Evolutionary conservation across 345 rosid species (phyloP).

Genomic region (Lepidium aucheri): DNA sequence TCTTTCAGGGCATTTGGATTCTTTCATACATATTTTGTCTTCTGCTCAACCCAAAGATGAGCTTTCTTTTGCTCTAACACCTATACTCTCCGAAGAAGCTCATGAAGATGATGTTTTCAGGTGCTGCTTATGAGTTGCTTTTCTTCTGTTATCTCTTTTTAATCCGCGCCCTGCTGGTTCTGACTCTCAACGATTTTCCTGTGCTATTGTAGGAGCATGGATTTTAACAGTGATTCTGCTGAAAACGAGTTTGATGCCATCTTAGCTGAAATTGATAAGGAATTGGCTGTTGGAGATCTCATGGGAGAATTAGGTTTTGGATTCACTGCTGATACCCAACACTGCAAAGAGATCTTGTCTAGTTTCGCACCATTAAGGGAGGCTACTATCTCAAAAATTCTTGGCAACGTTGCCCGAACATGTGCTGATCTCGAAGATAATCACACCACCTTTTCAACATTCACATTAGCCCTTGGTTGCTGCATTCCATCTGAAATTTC

Average conservation of each 20-base stretch:
- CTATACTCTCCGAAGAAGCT: conserved; percentile 54
- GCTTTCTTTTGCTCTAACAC: conserved; percentile 44
- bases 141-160: neutral
- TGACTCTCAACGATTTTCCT: conserved; percentile 4
- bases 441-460: conserved; percentile 52
- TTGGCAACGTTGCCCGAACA: conserved; percentile 47
- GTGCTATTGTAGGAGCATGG: conserved; percentile 37
- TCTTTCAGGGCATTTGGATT: conserved; percentile 65
- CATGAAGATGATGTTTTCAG: conserved; percentile 49
- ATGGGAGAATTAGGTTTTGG: conserved; percentile 88
- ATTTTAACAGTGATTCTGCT: conserved; percentile 34
- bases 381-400: conserved; percentile 57
- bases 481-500: conserved; percentile 34
- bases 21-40: conserved; percentile 60
- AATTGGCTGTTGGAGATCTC: conserved; percentile 63
- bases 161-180: neutral
- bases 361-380: conserved; percentile 65
- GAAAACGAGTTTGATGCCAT: conserved; percentile 66
- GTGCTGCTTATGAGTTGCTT: conserved; percentile 25
- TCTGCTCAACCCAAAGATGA: conserved; percentile 45
- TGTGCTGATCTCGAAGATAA: conserved; percentile 27
- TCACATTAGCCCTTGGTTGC: conserved; percentile 63
- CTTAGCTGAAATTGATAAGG: conserved; percentile 80
- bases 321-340: conserved; percentile 60
- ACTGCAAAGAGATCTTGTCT: conserved; percentile 70